phyloP scores from a whole-genome alignment of 176 grass and related monocot genomes.

The Typha latifolia region DNA sequence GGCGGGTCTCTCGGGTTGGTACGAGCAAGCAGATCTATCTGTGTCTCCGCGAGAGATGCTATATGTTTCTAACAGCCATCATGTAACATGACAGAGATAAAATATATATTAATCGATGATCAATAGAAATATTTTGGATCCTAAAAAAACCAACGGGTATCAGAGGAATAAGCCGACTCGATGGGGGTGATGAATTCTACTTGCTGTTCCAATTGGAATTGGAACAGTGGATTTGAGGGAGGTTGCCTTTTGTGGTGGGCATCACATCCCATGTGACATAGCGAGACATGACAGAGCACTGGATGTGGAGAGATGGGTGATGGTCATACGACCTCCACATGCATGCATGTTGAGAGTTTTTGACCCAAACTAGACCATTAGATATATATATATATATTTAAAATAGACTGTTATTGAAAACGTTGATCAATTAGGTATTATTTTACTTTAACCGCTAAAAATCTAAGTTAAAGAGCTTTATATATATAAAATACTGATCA shows the following conservation, averaged over 20 bases:
- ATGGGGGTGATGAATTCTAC: not conserved
- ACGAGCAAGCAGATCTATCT: no score
- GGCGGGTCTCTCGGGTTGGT: not conserved
- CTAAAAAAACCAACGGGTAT: no score
- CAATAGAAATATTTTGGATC: no score
- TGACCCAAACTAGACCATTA: no score
- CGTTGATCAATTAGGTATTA: no score
- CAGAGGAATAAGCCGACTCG: not conserved
- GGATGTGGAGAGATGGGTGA: slow-evolving; percentile 15
- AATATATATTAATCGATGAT: not conserved
- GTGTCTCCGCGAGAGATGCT: no score
- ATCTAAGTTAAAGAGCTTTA: no score
- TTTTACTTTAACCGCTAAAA: no score
- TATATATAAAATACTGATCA: no score
- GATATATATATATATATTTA: not conserved
- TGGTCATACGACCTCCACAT: not conserved
- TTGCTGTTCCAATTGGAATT: not conserved
- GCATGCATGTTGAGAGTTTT: not conserved
- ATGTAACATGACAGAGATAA: not conserved
- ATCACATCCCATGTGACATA: slow-evolving; percentile 36
- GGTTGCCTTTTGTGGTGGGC: slow-evolving; percentile 31
- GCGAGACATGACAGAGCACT: slow-evolving; percentile 11
- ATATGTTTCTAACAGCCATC: no score
- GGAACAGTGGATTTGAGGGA: not conserved
- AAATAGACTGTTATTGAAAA: no score